These are phyloP conservation scores for Nelumbo lutea DNA, from an alignment of 164 flowering plant genomes.

Conservation along the genomic window DNA sequence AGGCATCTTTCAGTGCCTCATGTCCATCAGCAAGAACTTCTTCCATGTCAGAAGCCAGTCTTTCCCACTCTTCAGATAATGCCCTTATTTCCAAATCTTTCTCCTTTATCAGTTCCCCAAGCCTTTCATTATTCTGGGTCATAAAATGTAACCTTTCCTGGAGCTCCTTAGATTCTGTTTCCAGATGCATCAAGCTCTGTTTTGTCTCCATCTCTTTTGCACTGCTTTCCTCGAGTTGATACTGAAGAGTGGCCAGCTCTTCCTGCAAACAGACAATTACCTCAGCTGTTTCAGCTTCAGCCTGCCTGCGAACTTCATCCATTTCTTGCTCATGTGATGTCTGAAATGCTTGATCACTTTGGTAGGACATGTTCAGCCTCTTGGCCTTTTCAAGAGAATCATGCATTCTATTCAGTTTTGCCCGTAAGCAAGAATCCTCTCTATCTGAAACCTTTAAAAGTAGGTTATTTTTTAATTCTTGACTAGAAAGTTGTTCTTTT, in stretches of 20 bases:
- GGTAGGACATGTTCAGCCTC: constrained; percentile 53
- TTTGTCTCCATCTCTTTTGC: constrained; percentile 48
- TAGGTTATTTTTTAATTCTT: constrained; percentile 29
- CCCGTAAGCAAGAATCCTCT: constrained; percentile 46
- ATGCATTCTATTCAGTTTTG: constrained; percentile 67
- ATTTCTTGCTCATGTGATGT: constrained; percentile 64
- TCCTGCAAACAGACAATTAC: constrained; percentile 92
- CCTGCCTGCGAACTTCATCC: constrained; percentile 81
- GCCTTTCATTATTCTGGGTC: constrained; percentile 39
- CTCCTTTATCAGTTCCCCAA: constrained; percentile 36
- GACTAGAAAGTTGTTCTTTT: constrained; percentile 34
- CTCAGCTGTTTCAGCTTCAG: constrained; percentile 94
- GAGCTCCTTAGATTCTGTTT: constrained; percentile 40
- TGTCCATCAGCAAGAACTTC: constrained; percentile 61
- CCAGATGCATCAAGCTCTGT: constrained; percentile 29
- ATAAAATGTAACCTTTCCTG: constrained; percentile 28
- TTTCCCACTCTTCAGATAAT: constrained; percentile 62
- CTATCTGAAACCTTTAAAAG: constrained; percentile 18
- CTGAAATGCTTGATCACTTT: constrained; percentile 56
- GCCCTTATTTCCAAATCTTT: constrained; percentile 43
- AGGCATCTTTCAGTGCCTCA: constrained; percentile 55
- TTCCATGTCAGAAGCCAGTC: constrained; percentile 53
- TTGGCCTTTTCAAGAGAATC: constrained; percentile 87
- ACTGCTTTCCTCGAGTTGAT: constrained; percentile 52
- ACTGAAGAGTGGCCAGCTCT: constrained; percentile 71